These are phyloP conservation scores for Penicillium aurantiogriseum DNA, from an alignment of 2,329 filamentous ascomycete species.

Conservation along the genomic window DNA sequence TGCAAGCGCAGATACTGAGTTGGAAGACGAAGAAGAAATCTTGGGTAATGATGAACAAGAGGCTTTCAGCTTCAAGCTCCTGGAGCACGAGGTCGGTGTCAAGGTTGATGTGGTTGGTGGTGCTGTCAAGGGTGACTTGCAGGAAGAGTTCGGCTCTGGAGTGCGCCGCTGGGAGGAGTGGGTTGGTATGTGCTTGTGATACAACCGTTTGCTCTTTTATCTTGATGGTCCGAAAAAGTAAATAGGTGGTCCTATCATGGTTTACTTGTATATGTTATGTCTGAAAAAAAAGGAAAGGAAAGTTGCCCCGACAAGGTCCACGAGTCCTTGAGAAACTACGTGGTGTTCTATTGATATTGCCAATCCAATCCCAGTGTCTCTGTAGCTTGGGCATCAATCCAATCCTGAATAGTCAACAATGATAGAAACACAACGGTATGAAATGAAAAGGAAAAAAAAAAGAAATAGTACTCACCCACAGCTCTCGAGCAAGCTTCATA, in stretches of 20 bases:
- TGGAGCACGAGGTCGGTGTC: constrained; percentile 75
- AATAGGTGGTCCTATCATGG: background rate
- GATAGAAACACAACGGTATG: background rate
- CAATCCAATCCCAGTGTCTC: constrained; percentile 15
- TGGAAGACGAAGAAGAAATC: constrained; percentile 70
- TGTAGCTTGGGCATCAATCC: constrained; percentile 20
- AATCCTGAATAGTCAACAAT: constrained; percentile 15
- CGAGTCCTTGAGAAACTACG: background rate
- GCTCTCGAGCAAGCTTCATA: constrained; percentile 28
- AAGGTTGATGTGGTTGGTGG: constrained; percentile 75
- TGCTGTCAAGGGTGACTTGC: constrained; percentile 56
- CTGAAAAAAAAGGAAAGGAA: background rate
- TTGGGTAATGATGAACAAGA: constrained; percentile 80
- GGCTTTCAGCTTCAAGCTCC: constrained; percentile 74
- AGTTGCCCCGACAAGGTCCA: background rate
- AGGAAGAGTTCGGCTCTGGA: constrained; percentile 59
- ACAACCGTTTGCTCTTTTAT: background rate
- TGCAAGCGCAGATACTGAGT: constrained; percentile 64
- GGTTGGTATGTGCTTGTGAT: constrained; percentile 72
- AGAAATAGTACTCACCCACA: constrained; percentile 37
- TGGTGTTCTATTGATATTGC: constrained; percentile 1
- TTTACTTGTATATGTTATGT: constrained; percentile 1
- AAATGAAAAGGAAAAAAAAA: too few relatives aligned
- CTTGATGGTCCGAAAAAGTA: background rate
- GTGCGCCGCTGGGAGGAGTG: constrained; percentile 86